Conservation (phyloP, 441 rosid species). For the Theobroma grandiflorum region DNA sequence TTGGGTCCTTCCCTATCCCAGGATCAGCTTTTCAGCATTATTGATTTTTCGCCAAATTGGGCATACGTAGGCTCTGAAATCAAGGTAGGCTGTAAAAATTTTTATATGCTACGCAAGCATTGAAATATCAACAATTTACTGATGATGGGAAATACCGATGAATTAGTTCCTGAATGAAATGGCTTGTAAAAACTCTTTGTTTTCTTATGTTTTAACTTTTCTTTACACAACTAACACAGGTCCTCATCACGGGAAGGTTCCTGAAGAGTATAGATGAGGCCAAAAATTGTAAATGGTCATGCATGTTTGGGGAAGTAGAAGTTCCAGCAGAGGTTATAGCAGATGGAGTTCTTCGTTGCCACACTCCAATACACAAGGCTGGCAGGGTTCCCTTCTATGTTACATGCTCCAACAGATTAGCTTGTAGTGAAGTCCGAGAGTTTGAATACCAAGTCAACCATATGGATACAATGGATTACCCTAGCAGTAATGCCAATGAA, state of each 20-base stretch:
- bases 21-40: slow-evolving; percentile 76
- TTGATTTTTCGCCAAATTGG: slow-evolving; percentile 28
- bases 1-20: slow-evolving; percentile 85
- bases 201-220: not conserved
- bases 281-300: slow-evolving; percentile 69
- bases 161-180: not conserved
- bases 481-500: slow-evolving; percentile 38
- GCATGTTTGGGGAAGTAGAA: slow-evolving; percentile 98
- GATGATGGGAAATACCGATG: not conserved
- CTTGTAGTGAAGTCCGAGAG: slow-evolving; percentile 98
- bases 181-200: not conserved
- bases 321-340: slow-evolving; percentile 86
- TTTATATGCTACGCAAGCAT: not conserved
- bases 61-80: slow-evolving; percentile 25
- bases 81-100: slow-evolving; percentile 16
- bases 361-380: slow-evolving; percentile 67
- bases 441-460: slow-evolving; percentile 66
- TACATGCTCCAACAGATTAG: slow-evolving; percentile 90
- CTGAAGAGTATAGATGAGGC: slow-evolving; percentile 63
- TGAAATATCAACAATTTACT: not conserved
- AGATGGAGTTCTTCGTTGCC: slow-evolving; percentile 82
- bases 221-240: slow-evolving; percentile 44
- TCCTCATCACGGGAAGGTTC: slow-evolving; percentile 78
- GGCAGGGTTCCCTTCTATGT: slow-evolving; percentile 93
- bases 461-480: slow-evolving; percentile 36